These are phyloP conservation scores for Candida albicans DNA, from an alignment of 1,139 yeast species.

Conservation along the genomic window DNA sequence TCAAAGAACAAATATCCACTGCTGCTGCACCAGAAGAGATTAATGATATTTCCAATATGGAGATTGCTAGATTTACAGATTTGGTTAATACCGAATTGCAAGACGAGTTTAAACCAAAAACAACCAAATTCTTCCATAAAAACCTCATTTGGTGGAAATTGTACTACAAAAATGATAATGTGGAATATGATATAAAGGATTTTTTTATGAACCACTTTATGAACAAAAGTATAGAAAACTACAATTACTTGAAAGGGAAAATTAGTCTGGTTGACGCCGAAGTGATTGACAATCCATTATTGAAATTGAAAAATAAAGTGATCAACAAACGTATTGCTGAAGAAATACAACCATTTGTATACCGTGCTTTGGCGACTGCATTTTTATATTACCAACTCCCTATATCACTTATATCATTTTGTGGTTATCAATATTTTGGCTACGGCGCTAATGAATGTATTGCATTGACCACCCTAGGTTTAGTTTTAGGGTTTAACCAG, in stretches of 20 bases:
- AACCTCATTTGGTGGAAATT: conserved; percentile 47
- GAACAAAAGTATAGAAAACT: conserved; percentile 41
- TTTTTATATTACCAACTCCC: conserved; percentile 44
- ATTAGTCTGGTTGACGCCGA: conserved; percentile 24
- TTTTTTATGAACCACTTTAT: conserved; percentile 36
- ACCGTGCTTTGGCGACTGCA: conserved; percentile 29
- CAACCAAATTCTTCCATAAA: conserved; percentile 29
- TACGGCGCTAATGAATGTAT: conserved; percentile 33
- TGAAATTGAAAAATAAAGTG: conserved; percentile 29
- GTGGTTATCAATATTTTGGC: conserved; percentile 38
- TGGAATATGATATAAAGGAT: conserved; percentile 47
- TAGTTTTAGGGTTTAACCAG: conserved; percentile 45
- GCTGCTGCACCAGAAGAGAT: conserved; percentile 6
- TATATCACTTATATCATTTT: conserved; percentile 30
- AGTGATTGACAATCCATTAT: conserved; percentile 31
- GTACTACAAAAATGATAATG: conserved; percentile 45
- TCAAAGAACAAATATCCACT: conserved; percentile 8
- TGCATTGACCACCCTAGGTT: conserved; percentile 41
- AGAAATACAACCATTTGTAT: conserved; percentile 44
- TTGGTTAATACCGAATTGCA: conserved; percentile 42
- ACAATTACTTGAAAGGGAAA: conserved; percentile 39
- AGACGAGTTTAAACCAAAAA: conserved; percentile 32
- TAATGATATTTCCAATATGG: conserved; percentile 13
- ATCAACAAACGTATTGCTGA: conserved; percentile 26
- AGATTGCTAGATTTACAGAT: conserved; percentile 31